Evolutionary conservation across 768 basidiomycete species (phyloP).

Genomic region (Leccinum boreale): DNA sequence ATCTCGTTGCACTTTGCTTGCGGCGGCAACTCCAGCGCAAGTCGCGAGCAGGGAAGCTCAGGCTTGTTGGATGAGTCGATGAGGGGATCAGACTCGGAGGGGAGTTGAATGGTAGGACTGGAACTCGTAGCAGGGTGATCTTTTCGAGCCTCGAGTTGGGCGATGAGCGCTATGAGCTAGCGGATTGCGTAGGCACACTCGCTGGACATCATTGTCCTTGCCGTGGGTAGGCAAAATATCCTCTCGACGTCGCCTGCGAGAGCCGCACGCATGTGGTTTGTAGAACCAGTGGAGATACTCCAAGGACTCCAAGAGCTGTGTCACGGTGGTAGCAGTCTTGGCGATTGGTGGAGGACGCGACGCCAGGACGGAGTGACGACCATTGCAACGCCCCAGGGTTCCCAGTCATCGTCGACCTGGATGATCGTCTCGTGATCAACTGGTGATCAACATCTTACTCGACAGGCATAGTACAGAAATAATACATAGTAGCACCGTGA

Average conservation of each 20-base stretch:
- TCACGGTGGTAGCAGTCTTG: constrained; percentile 26
- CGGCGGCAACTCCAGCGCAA: constrained; percentile 61
- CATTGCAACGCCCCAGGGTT: too few species aligned
- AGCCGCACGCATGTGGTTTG: constrained; percentile 60
- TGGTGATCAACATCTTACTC: too few species aligned
- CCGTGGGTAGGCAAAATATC: neutral
- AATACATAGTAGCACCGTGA: too few species aligned
- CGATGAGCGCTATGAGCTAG: constrained; percentile 71
- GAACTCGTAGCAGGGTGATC: neutral
- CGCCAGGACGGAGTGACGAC: too few species aligned
- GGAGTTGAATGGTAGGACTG: neutral
- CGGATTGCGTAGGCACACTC: constrained; percentile 61
- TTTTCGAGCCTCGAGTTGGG: constrained; percentile 29
- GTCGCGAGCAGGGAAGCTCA: constrained; percentile 56
- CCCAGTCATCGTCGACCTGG: too few species aligned
- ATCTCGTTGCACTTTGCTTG: constrained; percentile 51
- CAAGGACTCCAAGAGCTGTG: constrained; percentile 42
- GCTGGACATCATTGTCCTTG: constrained; percentile 19
- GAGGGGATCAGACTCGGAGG: neutral
- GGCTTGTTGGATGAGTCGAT: constrained; percentile 45
- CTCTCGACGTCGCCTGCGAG: constrained; percentile 37
- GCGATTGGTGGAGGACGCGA: constrained; percentile 49
- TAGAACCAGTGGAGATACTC: constrained; percentile 53
- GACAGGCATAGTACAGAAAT: too few species aligned
- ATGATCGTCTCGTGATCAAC: too few species aligned